Evolutionary conservation across 2,329 filamentous ascomycete species (phyloP), one percentile per base, ranked within the genome.

Genomic region (Fusarium pseudonygamai): DNA sequence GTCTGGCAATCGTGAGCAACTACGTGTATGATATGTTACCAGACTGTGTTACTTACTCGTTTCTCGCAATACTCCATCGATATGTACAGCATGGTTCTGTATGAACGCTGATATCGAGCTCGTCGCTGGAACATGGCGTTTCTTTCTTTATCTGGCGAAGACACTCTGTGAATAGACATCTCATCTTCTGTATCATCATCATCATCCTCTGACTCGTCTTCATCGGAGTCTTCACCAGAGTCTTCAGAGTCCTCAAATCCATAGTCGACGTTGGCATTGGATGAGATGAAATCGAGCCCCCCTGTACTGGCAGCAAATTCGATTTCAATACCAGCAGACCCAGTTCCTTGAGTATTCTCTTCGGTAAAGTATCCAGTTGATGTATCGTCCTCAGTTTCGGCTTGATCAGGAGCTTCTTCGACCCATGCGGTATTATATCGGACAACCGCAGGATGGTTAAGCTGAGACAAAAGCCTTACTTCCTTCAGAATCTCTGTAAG

Each of bases 1-100:
- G 96, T 98, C 88, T 83, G 28, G 14, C 5, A 20, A 13, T 26
- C 57, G 71, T 73, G 11, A 73, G 69, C n/a, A 67, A 49, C 26
- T 26, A 20, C 20, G 7, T 36, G 20, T 14, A 28, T 18, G 24
- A 16, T 16, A 26, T 39, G 7, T 16, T 14, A 9, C 30, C n/a
- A 7, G 28, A 22, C 15, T 20, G 12, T 13, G 9, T 24, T 7
- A 83, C 88, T 81, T 84, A 92, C 91, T 74, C 93, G 90, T 79
- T 96, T 96, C 80, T 98, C 96, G 79, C 96, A 99, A 75, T 98
- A 97, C 80, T 99, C 96, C 96, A 99, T 99, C 69, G 97, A 96
- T 63, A 99, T 98, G 80, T 98, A 99, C 46, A 99, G 87, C 12
- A 95, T 92, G 1, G 93, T 95, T 59, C 89, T 89, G 68, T 89